These are phyloP conservation scores for Grosmannia clavigera DNA, from an alignment of 2,329 filamentous ascomycete species.

Conservation along the genomic window DNA sequence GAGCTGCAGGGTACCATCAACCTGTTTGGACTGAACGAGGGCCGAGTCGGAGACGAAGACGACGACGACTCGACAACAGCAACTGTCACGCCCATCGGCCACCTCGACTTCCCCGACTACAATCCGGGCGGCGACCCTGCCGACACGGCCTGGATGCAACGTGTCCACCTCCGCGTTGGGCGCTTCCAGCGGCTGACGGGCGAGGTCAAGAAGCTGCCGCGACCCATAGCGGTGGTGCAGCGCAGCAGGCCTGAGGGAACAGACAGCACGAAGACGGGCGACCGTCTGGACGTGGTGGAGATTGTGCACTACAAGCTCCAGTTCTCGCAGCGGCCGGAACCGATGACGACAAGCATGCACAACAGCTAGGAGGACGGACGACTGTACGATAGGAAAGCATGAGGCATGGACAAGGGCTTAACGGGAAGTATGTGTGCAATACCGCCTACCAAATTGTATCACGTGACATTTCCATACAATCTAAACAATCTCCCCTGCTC, in stretches of 20 bases:
- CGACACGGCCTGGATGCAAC: slow-evolving; percentile 72
- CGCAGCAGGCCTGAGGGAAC: slow-evolving; percentile 21
- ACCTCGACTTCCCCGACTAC: slow-evolving; percentile 43
- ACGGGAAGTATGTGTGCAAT: no score
- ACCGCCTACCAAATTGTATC: no score
- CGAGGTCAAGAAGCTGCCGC: slow-evolving; percentile 76
- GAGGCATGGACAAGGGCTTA: not conserved
- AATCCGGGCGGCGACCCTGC: slow-evolving; percentile 26
- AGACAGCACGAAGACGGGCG: slow-evolving; percentile 23
- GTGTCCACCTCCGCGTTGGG: slow-evolving; percentile 78
- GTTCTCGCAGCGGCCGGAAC: slow-evolving; percentile 76
- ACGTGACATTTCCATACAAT: no score
- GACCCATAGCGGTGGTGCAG: slow-evolving; percentile 66
- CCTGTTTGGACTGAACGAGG: slow-evolving; percentile 19
- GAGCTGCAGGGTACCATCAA: slow-evolving; percentile 92
- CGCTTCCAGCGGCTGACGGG: slow-evolving; percentile 80
- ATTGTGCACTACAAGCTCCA: slow-evolving; percentile 78
- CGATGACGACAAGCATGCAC: slow-evolving; percentile 42
- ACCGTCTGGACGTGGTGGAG: slow-evolving; percentile 70
- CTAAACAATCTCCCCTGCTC: slow-evolving; percentile 19
- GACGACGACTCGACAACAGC: slow-evolving; percentile 1
- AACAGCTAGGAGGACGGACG: not conserved
- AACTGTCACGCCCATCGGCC: slow-evolving; percentile 26
- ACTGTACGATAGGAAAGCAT: not conserved
- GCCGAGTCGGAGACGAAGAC: slow-evolving; percentile 2